Percentiles rank a stretch among this genome's conserved stretches.
phyloP scores from a whole-genome alignment of 345 rosid species.

The Moringa oleifera region DNA sequence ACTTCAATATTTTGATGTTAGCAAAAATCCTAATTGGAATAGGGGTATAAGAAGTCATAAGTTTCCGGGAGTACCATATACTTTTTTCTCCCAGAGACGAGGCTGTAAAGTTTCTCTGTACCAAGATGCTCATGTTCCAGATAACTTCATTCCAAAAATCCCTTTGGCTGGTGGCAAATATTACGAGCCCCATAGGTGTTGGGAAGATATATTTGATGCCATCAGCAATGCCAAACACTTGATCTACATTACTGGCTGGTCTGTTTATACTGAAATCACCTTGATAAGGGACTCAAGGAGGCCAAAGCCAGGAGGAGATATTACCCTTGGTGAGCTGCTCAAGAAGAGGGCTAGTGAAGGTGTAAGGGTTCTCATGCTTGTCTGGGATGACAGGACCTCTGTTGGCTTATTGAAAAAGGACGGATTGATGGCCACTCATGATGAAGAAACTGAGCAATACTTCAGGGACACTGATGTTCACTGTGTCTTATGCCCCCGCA shows the following conservation, averaged over 20 bases:
- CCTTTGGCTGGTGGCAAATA: conserved; percentile 87
- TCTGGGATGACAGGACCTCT: conserved; percentile 99
- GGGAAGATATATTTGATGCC: conserved; percentile 96
- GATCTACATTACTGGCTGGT: conserved; percentile 97
- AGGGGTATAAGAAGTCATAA: conserved; percentile 64
- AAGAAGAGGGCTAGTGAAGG: conserved; percentile 93
- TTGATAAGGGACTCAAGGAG: conserved; percentile 89
- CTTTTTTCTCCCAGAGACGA: conserved; percentile 77
- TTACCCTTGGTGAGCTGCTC: conserved; percentile 72
- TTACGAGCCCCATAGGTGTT: conserved; percentile 86
- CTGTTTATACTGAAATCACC: conserved; percentile 86
- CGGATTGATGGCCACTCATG: conserved; percentile 97
- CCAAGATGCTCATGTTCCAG: conserved; percentile 96
- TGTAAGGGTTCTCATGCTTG: conserved; percentile 82
- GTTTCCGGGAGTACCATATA: conserved; percentile 89
- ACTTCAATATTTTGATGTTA: conserved; percentile 70
- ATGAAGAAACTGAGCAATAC: conserved; percentile 75
- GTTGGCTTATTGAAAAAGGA: conserved; percentile 78
- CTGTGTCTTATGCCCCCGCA: conserved; percentile 87
- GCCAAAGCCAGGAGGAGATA: conserved; percentile 91
- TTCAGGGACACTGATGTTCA: conserved; percentile 72
- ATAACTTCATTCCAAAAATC: conserved; percentile 67
- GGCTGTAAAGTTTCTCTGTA: conserved; percentile 89
- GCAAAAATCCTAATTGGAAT: conserved; percentile 61
- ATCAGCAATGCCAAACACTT: conserved; percentile 79